Evolutionary conservation across 1,139 yeast species (phyloP), one percentile per base, ranked within the genome.

Genomic region (Williopsis jadinii): DNA sequence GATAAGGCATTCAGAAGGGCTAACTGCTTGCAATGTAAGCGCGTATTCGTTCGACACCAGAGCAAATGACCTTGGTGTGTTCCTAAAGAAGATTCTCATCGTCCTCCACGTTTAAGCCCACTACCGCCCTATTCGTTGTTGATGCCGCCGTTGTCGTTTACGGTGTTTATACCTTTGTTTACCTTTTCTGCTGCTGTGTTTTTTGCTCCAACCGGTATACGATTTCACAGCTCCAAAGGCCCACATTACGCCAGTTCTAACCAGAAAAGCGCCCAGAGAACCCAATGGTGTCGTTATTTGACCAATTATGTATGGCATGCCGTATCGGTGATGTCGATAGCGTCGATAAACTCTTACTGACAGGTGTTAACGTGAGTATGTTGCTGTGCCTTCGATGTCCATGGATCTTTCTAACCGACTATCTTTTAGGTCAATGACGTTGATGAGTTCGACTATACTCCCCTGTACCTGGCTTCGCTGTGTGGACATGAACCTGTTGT

Each of bases 381-480:
- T 8, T 28, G 12, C 13, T 10, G 15, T 11, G 10, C 13, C 11
- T n/a, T 11, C 9, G 15, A 3, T n/a, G 26, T 8, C 4, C 24
- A 19, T 4, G 24, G 24, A 19, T 19, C 53, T 48, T 14, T 26
- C 15, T 31, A n/a, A 15, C 29, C 15, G 8, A 9, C 27, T 14
- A 28, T 19, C 11, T 14, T 26, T 26, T 35, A 49, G 50, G 47
- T 48, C 43, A 84, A 84, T 56, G 75, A 67, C 41, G 75, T 77
- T 31, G 94, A 84, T 55, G 77, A 75, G 49, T 84, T 81, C 72
- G 84, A 84, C 56, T 79, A 82, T 56, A 73, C 88, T 2, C 94
- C 94, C 0, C 66, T 84, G 47, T 80, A 80, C 46, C 61, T 84
- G 28, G 85, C 88, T 9, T 77, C 86, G 28, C 56, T 84, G 11